phyloP scores from a whole-genome alignment of 176 grass and related monocot genomes.

The Miscanthus lutarioriparius region DNA sequence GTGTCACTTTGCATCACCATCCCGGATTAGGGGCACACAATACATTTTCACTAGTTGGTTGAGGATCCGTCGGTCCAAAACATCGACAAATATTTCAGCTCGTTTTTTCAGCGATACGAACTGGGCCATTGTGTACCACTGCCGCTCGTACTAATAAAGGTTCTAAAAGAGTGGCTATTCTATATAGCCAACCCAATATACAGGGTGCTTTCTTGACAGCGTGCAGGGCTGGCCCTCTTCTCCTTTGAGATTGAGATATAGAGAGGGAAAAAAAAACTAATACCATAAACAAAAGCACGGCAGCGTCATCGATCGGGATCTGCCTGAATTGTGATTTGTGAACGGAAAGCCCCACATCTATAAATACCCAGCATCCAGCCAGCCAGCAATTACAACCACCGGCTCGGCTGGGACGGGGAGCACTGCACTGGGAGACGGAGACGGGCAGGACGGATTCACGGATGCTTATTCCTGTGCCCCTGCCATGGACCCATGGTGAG shows the following conservation, averaged over 20 bases:
- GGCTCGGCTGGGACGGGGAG: not conserved
- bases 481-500: slow-evolving; percentile 33
- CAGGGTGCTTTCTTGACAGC: not conserved
- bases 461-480: not conserved
- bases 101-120: too few species aligned
- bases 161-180: not conserved
- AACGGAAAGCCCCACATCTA: slow-evolving; percentile 16
- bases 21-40: too few species aligned
- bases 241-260: not conserved
- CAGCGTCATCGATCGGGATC: not conserved
- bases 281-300: not conserved
- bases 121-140: not conserved
- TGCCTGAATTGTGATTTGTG: not conserved
- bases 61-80: too few species aligned
- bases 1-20: too few species aligned
- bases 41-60: too few species aligned
- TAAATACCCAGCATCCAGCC: slow-evolving; percentile 2
- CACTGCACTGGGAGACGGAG: not conserved
- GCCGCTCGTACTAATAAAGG: not conserved
- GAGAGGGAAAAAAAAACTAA: too few species aligned
- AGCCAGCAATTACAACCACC: slow-evolving; percentile 25
- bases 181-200: not conserved
- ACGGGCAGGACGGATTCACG: not conserved
- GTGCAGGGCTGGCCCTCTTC: not conserved
- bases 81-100: too few species aligned